phyloP scores from a whole-genome alignment of 2,329 filamentous ascomycete genomes.

The Davidsoniella eucalypti region DNA sequence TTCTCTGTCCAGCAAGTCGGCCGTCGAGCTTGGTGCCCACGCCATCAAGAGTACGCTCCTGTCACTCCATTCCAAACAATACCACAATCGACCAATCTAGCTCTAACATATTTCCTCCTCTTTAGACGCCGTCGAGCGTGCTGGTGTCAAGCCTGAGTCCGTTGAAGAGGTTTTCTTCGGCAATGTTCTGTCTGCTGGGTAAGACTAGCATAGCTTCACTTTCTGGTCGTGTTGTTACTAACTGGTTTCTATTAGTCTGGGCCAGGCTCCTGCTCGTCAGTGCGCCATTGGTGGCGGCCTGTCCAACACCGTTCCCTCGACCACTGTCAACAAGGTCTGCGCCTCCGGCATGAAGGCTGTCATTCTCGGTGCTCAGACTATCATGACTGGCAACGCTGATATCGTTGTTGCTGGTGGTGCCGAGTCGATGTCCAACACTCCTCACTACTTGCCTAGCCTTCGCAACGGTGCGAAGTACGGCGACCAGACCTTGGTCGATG shows the following conservation, averaged over 20 bases:
- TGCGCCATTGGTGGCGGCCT: constrained; percentile 83
- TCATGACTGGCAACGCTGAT: constrained; percentile 87
- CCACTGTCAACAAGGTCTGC: constrained; percentile 98
- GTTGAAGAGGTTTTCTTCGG: constrained; percentile 96
- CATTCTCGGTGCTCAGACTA: constrained; percentile 87
- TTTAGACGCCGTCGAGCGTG: constrained; percentile 62
- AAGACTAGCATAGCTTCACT: constrained; percentile 18
- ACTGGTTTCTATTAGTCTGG: constrained; percentile 42
- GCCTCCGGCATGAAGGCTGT: constrained; percentile 89
- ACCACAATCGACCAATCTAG: constrained; percentile 9
- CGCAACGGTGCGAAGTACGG: constrained; percentile 88
- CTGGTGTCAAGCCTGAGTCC: constrained; percentile 72
- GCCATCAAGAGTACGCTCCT: constrained; percentile 67
- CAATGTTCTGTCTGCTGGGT: constrained; percentile 96
- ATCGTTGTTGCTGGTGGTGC: constrained; percentile 87
- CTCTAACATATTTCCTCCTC: constrained; percentile 4
- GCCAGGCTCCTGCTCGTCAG: constrained; percentile 91
- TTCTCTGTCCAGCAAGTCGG: constrained; percentile 73
- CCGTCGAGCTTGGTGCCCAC: constrained; percentile 71
- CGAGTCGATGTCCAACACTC: constrained; percentile 97
- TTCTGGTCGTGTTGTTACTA: constrained; percentile 9
- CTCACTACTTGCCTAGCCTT: constrained; percentile 83
- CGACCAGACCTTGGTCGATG: constrained; percentile 75
- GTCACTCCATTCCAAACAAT: constrained; percentile 1
- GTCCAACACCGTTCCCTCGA: constrained; percentile 61